Evolutionary conservation across 129 eudicot genomes (phyloP), one percentile per base, ranked within the genome.

Genomic region (Pittosporum tobira): DNA sequence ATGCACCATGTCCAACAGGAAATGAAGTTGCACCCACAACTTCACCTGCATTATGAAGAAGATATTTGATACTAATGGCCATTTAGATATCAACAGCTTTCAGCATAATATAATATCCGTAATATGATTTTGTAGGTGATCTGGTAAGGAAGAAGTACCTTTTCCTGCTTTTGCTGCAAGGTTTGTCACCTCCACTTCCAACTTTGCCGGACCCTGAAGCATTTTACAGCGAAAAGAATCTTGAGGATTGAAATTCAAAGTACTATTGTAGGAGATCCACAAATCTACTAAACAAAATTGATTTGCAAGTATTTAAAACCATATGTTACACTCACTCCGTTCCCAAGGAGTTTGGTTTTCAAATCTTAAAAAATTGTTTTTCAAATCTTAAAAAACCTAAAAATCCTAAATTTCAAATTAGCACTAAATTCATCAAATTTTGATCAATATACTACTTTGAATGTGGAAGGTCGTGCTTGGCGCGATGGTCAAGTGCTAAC

Each of bases 151-250:
- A 28, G 25, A 31, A 37, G 56, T 74, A 93, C 99, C 99, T 93
- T 93, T 93, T 72, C 99, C 99, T 27, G 99, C 99, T 76, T 93
- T 93, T 30, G 99, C 99, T 31, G 91, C 85, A 76, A 93, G 94
- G 73, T 93, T 87, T 48, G 99, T 93, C 68, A 93, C 94, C 68
- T 93, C 96, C 67, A 93, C 88, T 74, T 93, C 99, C 79, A 93
- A 67, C 75, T 75, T 84, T 66, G 99, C 99, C 37, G 63, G 43
- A 31, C 96, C 99, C 99, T 93, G 75, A 53, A 54, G 58, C 63
- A 71, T 48, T 53, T 27, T 11, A 37, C 22, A 31, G 11, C 40
- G 6, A 31, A 50, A 53, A 7, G 25, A 61, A 11, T 61, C 55
- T 7, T 29, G 25, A 19, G 61, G 15, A 28, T 20, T 61, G 34